Evolutionary conservation across 208 protist genomes (phyloP).

Genomic region (Entamoeba nuttalli): DNA sequence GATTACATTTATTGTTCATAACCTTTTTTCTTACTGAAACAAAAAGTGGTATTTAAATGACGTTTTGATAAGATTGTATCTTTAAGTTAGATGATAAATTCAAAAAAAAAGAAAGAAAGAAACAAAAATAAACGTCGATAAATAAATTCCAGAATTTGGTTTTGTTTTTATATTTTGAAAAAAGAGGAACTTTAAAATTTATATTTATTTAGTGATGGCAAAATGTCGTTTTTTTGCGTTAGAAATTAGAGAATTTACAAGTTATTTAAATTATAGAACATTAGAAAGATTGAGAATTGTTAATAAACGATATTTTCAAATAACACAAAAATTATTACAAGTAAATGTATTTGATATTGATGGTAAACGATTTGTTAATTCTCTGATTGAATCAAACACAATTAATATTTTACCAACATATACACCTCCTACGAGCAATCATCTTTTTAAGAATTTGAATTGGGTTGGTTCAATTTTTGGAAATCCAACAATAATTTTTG

Average conservation of each 20-base stretch:
- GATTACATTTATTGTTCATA: too few relatives aligned
- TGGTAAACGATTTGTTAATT: neutral
- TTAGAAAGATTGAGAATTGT: neutral
- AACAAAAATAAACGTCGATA: too few relatives aligned
- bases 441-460: neutral
- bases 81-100: too few relatives aligned
- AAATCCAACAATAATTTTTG: neutral
- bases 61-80: too few relatives aligned
- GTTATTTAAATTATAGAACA: neutral
- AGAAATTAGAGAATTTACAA: neutral
- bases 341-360: neutral
- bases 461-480: neutral
- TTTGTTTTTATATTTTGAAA: too few relatives aligned
- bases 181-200: too few relatives aligned
- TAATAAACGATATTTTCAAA: neutral
- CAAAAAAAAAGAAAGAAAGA: too few relatives aligned
- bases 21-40: too few relatives aligned
- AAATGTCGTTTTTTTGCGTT: neutral
- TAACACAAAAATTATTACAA: neutral
- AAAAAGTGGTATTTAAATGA: too few relatives aligned
- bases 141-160: too few relatives aligned
- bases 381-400: neutral
- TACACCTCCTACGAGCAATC: neutral
- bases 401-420: neutral
- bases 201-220: neutral